Percentiles rank a stretch among this genome's conserved stretches.
These are phyloP conservation scores for Diaporthe sp. DNA, from an alignment of 2,329 filamentous ascomycete species.

Conservation along the genomic window DNA sequence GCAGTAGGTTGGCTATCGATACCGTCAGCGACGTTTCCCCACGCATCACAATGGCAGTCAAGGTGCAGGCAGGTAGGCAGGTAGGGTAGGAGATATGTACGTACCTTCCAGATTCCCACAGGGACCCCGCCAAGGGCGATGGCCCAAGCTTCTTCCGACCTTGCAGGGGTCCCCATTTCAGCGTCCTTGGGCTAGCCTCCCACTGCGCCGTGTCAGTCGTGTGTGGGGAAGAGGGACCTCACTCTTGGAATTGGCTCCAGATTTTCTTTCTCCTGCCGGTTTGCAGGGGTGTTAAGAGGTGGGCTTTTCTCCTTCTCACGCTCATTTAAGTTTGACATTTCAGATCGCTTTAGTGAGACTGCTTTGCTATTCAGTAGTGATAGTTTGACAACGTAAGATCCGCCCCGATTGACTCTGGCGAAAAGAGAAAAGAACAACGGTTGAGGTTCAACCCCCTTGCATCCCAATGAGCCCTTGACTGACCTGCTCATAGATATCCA, in stretches of 20 bases:
- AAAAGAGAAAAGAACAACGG: neutral
- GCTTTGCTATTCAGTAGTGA: neutral
- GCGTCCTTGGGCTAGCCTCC: neutral
- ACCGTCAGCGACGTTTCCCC: neutral
- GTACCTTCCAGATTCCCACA: neutral
- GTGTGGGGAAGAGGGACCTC: conserved; percentile 10
- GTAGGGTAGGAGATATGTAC: conserved; percentile 1
- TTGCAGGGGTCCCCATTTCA: neutral
- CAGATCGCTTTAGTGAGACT: neutral
- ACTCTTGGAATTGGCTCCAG: neutral
- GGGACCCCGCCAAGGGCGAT: conserved; percentile 3
- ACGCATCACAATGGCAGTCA: conserved; percentile 1
- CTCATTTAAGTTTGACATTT: conserved; percentile 28
- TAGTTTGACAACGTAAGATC: conserved; percentile 5
- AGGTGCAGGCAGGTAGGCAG: neutral
- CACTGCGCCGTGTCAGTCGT: neutral
- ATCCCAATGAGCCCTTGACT: neutral
- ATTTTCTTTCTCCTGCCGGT: conserved; percentile 3
- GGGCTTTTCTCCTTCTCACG: conserved; percentile 1
- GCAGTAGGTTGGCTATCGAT: neutral
- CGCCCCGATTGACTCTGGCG: neutral
- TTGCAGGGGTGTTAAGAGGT: conserved; percentile 18
- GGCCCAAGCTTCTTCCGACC: conserved; percentile 19
- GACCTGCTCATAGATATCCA: neutral
- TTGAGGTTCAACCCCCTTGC: neutral